phyloP scores from a whole-genome alignment of 2,329 filamentous ascomycete genomes.

The Fusarium sp. region DNA sequence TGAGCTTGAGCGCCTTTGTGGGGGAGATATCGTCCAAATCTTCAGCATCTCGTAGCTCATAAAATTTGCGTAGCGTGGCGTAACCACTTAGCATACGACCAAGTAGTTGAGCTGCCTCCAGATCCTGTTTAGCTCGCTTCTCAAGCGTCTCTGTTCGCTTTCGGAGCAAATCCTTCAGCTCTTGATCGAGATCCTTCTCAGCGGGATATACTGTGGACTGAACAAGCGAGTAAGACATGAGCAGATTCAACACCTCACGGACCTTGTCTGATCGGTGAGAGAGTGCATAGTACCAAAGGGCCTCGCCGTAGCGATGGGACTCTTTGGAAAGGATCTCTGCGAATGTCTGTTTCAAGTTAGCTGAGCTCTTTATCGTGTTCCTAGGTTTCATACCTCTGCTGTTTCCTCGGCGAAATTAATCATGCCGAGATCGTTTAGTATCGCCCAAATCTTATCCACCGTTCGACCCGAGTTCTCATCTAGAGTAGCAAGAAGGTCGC shows the following conservation, averaged over 20 bases:
- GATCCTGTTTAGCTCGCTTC: constrained; percentile 78
- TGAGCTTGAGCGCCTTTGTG: constrained; percentile 67
- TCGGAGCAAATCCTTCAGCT: constrained; percentile 76
- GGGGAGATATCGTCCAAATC: constrained; percentile 48
- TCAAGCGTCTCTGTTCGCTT: constrained; percentile 79
- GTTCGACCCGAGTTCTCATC: constrained; percentile 76
- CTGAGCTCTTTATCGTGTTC: neutral
- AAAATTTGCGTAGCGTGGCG: constrained; percentile 89
- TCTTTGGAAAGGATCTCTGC: constrained; percentile 80
- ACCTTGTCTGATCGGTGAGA: constrained; percentile 84
- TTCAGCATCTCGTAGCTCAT: constrained; percentile 79
- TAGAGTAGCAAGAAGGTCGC: constrained; percentile 70
- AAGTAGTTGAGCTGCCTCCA: constrained; percentile 84
- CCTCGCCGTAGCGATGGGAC: constrained; percentile 84
- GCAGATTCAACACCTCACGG: constrained; percentile 84
- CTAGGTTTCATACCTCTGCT: constrained; percentile 74
- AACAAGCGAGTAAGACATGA: constrained; percentile 88
- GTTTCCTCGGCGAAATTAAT: constrained; percentile 82
- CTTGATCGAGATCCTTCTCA: constrained; percentile 76
- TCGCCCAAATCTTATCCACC: constrained; percentile 83
- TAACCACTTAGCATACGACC: constrained; percentile 92
- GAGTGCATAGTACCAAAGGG: constrained; percentile 90
- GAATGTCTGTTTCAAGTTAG: constrained; percentile 72
- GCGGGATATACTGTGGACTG: constrained; percentile 86
- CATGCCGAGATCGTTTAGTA: constrained; percentile 84